phyloP scores from a whole-genome alignment of 768 basidiomycete species.

The Rhodotorula graminis region DNA sequence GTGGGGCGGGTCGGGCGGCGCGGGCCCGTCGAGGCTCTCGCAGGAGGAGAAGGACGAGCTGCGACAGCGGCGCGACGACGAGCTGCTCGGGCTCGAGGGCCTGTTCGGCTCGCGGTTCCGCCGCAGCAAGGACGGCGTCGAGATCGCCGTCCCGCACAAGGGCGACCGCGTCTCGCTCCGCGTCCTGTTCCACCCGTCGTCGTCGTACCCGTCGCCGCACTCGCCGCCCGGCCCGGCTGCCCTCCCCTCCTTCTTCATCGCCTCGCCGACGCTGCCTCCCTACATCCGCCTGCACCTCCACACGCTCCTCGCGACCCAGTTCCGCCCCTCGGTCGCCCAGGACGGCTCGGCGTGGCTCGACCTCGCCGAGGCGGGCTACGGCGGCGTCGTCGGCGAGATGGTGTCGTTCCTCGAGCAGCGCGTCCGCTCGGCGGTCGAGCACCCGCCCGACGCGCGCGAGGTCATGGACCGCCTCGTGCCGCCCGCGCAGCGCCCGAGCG shows the following conservation, averaged over 20 bases:
- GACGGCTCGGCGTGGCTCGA: constrained; percentile 43
- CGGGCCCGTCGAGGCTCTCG: neutral
- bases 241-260: constrained; percentile 68
- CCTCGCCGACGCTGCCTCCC: constrained; percentile 63
- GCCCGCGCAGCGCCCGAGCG: constrained; percentile 30
- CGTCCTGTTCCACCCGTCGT: constrained; percentile 54
- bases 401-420: constrained; percentile 61
- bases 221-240: constrained; percentile 44
- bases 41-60: constrained; percentile 42
- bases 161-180: constrained; percentile 57
- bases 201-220: constrained; percentile 51
- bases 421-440: constrained; percentile 52
- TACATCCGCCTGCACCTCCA: constrained; percentile 82
- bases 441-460: constrained; percentile 68
- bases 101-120: constrained; percentile 46
- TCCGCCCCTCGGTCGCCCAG: constrained; percentile 47
- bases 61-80: constrained; percentile 37
- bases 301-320: constrained; percentile 58
- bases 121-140: constrained; percentile 40
- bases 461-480: constrained; percentile 60
- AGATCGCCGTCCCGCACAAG: constrained; percentile 40
- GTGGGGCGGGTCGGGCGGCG: neutral
- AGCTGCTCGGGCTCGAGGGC: constrained; percentile 37
- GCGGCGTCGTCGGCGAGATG: constrained; percentile 63
- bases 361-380: constrained; percentile 62